phyloP scores from a whole-genome alignment of 768 basidiomycete genomes.

The Boletus subcaerulescens region DNA sequence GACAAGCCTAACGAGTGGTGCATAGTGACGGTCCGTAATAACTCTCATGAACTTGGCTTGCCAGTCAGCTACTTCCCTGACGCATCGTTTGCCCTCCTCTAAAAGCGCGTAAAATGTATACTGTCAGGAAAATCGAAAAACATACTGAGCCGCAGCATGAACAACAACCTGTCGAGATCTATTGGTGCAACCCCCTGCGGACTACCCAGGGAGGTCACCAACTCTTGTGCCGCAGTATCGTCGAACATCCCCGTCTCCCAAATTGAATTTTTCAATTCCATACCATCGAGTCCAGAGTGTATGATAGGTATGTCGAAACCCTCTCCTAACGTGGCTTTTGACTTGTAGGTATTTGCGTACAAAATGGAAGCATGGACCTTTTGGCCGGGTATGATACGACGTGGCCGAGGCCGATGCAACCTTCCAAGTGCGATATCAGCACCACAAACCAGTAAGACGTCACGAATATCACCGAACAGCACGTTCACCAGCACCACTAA shows the following conservation, averaged over 20 bases:
- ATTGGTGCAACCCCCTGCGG: slow-evolving; percentile 8
- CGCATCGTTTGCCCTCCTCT: slow-evolving; percentile 22
- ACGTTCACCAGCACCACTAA: slow-evolving; percentile 16
- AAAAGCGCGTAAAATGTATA: not conserved
- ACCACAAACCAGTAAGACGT: not conserved
- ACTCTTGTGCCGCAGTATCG: slow-evolving; percentile 10
- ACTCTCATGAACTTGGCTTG: slow-evolving; percentile 4
- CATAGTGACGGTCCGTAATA: slow-evolving; percentile 9
- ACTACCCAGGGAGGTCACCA: slow-evolving; percentile 8
- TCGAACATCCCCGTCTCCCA: slow-evolving; percentile 26
- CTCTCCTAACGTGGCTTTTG: slow-evolving; percentile 15
- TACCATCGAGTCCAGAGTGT: not conserved
- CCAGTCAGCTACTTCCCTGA: slow-evolving; percentile 16
- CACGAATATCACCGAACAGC: slow-evolving; percentile 12
- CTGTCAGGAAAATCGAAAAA: not conserved
- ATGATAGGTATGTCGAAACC: slow-evolving; percentile 22
- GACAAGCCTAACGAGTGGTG: slow-evolving; percentile 18
- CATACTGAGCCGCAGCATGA: slow-evolving; percentile 23
- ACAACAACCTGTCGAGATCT: slow-evolving; percentile 7
- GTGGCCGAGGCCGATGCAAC: slow-evolving; percentile 16
- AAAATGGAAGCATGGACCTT: slow-evolving; percentile 27
- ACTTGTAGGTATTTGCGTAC: slow-evolving; percentile 19
- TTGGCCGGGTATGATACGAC: slow-evolving; percentile 28
- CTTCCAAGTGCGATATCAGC: slow-evolving; percentile 5
- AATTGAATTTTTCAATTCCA: slow-evolving; percentile 2